Evolutionary conservation across 2,329 filamentous ascomycete species (phyloP).

Genomic region (Penicillium olsonii): DNA sequence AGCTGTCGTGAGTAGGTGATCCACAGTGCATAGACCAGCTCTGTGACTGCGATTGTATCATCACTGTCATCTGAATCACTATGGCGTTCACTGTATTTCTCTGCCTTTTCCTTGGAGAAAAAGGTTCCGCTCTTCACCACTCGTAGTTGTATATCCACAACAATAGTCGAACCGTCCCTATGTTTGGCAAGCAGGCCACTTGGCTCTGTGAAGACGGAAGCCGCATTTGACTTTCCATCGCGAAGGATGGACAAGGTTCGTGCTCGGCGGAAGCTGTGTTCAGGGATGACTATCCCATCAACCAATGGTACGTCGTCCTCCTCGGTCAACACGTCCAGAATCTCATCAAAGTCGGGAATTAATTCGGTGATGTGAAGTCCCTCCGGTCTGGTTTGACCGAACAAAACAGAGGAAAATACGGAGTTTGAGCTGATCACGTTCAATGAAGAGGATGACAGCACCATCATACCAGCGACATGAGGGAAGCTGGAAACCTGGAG

Average conservation of each 20-base stretch:
- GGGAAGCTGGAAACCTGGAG: slow-evolving; percentile 91
- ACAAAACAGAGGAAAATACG: slow-evolving; percentile 88
- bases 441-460: slow-evolving; percentile 76
- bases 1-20: slow-evolving; percentile 94
- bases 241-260: slow-evolving; percentile 79
- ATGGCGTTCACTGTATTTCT: slow-evolving; percentile 65
- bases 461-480: slow-evolving; percentile 95
- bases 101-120: slow-evolving; percentile 58
- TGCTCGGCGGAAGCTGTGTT: slow-evolving; percentile 91
- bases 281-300: slow-evolving; percentile 95
- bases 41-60: slow-evolving; percentile 57
- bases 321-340: slow-evolving; percentile 77
- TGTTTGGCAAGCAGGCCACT: slow-evolving; percentile 83
- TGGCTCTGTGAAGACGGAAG: slow-evolving; percentile 77
- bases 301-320: slow-evolving; percentile 81
- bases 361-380: slow-evolving; percentile 77
- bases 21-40: slow-evolving; percentile 94
- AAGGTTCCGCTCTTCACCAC: slow-evolving; percentile 87
- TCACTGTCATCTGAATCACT: slow-evolving; percentile 51
- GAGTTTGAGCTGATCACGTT: slow-evolving; percentile 90
- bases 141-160: slow-evolving; percentile 94
- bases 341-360: slow-evolving; percentile 83
- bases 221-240: slow-evolving; percentile 77
- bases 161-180: slow-evolving; percentile 86
- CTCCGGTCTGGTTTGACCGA: slow-evolving; percentile 82